Evolutionary conservation across 2,329 filamentous ascomycete species (phyloP), one percentile per base, ranked within the genome.

Genomic region (Claviceps cyperi): DNA sequence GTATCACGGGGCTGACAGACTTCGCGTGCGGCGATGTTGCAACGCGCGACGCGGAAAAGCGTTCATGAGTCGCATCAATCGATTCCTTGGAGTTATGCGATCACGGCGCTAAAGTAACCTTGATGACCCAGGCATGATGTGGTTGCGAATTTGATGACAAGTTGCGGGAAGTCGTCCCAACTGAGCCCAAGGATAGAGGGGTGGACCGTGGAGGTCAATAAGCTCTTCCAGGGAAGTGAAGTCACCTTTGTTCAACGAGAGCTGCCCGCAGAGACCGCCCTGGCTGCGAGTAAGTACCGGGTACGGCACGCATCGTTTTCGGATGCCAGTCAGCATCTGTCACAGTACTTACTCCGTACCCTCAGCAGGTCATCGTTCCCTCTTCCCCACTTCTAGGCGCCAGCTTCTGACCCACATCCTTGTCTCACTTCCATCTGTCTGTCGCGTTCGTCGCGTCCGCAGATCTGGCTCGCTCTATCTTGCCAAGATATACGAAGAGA

Each of bases 11-110:
- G 36, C 48, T 46, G 43, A 46, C 58, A 70, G 43, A 46, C 58
- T 70, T 73, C 72, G 74, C 73, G 70, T 68, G 68, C 69, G 64
- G 64, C 64, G 60, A 59, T 62, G 54, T 55, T 64, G 69, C 69
- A 66, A 69, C 64, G 69, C 69, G 68, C 69, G 63, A 63, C 63
- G 67, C 63, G 63, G 59, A 62, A 63, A 60, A 57, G 52, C 60
- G 62, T 56, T 67, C 68, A 72, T 71, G 66, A 64, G 67, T 63
- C 61, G 64, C 67, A 70, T 68, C 56, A 62, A 69, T 63, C 56
- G 59, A 62, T 59, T 59, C 61, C 53, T 51, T 48, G 51, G 52
- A 51, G 52, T 54, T 55, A 69, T 64, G 72, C 71, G 72, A 75
- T 73, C 65, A 59, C 55, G 56, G 53, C 58, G 59, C 52, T 55